A percentile compares a stretch with the other conserved stretches of the same genome.
Evolutionary conservation across 225 moss, liverwort and hornwort species (phyloP).

Genomic region (Straminergon stramineum): DNA sequence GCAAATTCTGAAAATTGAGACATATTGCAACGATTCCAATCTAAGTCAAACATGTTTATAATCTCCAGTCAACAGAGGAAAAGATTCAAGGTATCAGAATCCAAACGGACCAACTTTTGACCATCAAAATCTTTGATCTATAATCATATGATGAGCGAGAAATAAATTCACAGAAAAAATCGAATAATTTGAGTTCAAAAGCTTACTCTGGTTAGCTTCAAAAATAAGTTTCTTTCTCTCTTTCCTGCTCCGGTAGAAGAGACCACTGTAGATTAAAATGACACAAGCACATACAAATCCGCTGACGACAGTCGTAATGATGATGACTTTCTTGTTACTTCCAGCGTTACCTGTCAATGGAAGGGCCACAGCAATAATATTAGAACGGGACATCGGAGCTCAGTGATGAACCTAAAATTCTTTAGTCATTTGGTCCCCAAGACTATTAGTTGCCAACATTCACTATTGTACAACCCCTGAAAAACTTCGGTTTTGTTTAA

Average conservation of each 20-base stretch:
- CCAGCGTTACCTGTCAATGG: neutral
- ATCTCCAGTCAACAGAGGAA: neutral
- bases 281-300: slow-evolving; percentile 16
- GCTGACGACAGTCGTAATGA: slow-evolving; percentile 17
- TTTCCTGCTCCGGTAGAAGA: slow-evolving; percentile 18
- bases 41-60: neutral
- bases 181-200: neutral
- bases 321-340: slow-evolving; percentile 19
- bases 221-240: slow-evolving; percentile 4
- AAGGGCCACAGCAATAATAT: neutral
- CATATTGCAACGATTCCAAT: neutral
- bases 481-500: neutral
- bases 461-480: neutral
- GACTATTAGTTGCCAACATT: neutral
- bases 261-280: neutral
- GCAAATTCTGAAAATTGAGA: slow-evolving; percentile 22
- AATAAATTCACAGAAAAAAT: neutral
- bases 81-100: neutral
- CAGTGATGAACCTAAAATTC: neutral
- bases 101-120: neutral
- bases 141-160: neutral
- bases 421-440: neutral
- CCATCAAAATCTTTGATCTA: neutral
- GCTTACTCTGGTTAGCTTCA: slow-evolving; percentile 37
- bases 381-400: neutral